phyloP scores from a whole-genome alignment of 441 rosid genomes.

The Gossypium aridum region DNA sequence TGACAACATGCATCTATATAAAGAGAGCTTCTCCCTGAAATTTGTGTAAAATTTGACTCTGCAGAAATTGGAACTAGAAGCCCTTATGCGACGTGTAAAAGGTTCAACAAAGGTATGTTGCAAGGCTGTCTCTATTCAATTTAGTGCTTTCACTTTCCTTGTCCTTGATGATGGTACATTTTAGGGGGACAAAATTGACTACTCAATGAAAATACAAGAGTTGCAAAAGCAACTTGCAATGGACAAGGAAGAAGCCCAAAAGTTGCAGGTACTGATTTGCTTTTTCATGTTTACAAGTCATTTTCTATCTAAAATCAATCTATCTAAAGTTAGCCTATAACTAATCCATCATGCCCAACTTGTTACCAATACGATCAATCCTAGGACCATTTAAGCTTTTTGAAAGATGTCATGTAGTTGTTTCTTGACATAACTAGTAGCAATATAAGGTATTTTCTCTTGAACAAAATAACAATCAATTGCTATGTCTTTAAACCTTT shows the following conservation, averaged over 20 bases:
- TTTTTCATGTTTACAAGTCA: slow-evolving; percentile 3
- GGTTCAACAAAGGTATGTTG: slow-evolving; percentile 64
- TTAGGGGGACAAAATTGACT: slow-evolving; percentile 81
- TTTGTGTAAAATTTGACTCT: slow-evolving; percentile 14
- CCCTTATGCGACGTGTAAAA: slow-evolving; percentile 53
- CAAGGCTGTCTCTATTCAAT: background rate
- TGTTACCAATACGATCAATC: too few species aligned
- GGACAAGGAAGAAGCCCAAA: slow-evolving; percentile 89
- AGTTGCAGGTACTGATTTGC: slow-evolving; percentile 51
- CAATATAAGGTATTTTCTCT: too few species aligned
- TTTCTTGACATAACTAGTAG: too few species aligned
- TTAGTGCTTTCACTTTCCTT: background rate
- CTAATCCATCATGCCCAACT: too few species aligned
- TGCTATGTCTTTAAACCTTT: too few species aligned
- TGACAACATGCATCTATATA: background rate
- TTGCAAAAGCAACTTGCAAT: slow-evolving; percentile 81
- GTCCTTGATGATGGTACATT: background rate
- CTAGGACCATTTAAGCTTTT: too few species aligned
- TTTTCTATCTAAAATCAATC: background rate
- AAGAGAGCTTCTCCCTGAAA: slow-evolving; percentile 1
- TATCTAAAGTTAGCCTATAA: too few species aligned
- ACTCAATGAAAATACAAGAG: slow-evolving; percentile 76
- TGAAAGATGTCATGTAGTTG: too few species aligned
- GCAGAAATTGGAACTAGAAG: slow-evolving; percentile 77
- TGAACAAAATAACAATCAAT: too few species aligned